phyloP scores from a whole-genome alignment of 75 land plant genomes.

The Ceratopteris richardii region DNA sequence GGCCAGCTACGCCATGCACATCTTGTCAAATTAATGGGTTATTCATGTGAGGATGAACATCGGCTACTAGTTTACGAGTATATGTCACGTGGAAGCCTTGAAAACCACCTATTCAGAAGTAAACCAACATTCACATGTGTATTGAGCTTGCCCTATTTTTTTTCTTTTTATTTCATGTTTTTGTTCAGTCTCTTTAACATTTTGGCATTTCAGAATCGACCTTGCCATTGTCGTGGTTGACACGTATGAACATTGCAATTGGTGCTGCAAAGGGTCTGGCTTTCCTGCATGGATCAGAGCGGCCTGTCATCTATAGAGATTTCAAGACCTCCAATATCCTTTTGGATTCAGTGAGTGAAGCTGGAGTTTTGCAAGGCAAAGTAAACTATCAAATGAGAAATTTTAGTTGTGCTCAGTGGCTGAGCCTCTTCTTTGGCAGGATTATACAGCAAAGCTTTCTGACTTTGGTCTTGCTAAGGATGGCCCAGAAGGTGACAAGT shows the following conservation, averaged over 20 bases:
- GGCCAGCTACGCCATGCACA: constrained; percentile 59
- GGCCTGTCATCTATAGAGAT: constrained; percentile 12
- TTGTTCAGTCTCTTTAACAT: not conserved
- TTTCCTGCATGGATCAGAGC: constrained; percentile 13
- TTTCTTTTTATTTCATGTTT: not conserved
- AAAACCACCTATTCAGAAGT: constrained; percentile 58
- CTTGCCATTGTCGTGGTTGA: constrained; percentile 8
- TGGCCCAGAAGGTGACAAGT: constrained; percentile 9
- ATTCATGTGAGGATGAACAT: constrained; percentile 56
- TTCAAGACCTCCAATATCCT: constrained; percentile 22
- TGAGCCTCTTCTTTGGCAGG: not conserved
- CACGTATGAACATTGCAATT: constrained; percentile 15
- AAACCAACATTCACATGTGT: not conserved
- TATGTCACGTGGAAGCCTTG: constrained; percentile 62
- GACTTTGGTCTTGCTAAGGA: constrained; percentile 11
- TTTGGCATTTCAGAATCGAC: constrained; percentile 4
- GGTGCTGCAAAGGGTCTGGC: constrained; percentile 20
- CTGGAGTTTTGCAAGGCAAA: too few species aligned
- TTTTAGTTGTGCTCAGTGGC: too few species aligned
- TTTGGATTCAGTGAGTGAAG: constrained; percentile 8
- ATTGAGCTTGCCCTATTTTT: not conserved
- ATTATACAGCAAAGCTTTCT: constrained; percentile 12
- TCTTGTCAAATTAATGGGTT: constrained; percentile 58
- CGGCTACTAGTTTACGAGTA: constrained; percentile 64
- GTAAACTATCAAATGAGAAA: too few species aligned